Percentiles rank a stretch among this genome's conserved stretches.
Conservation (phyloP, 2,329 filamentous ascomycete genomes). For the Ceratocystis lukuohia region DNA sequence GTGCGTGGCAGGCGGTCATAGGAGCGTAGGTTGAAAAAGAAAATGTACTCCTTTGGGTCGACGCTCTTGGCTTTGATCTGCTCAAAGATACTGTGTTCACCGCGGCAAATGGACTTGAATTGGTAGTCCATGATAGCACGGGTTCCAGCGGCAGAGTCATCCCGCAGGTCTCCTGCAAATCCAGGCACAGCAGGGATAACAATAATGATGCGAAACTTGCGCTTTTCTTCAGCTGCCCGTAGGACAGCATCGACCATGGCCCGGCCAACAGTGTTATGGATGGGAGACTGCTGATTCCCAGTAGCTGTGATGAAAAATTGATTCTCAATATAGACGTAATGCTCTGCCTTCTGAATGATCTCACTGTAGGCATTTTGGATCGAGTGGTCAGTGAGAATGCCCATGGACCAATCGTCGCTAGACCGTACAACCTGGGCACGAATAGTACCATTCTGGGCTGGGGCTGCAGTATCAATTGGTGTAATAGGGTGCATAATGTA, state of each 20-base stretch:
- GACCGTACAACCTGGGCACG: slow-evolving; percentile 79
- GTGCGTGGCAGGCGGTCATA: slow-evolving; percentile 89
- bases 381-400: slow-evolving; percentile 69
- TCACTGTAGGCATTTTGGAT: slow-evolving; percentile 82
- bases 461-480: slow-evolving; percentile 52
- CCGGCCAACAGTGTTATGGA: slow-evolving; percentile 75
- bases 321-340: slow-evolving; percentile 96
- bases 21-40: slow-evolving; percentile 83
- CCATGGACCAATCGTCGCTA: slow-evolving; percentile 86
- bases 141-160: slow-evolving; percentile 72
- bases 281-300: slow-evolving; percentile 69
- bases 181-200: slow-evolving; percentile 85
- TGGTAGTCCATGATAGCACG: slow-evolving; percentile 97
- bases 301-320: slow-evolving; percentile 98
- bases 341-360: slow-evolving; percentile 72
- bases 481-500: slow-evolving; percentile 70
- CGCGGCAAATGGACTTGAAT: slow-evolving; percentile 88
- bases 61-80: slow-evolving; percentile 60
- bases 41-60: slow-evolving; percentile 68
- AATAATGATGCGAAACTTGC: slow-evolving; percentile 84
- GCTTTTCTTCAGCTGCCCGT: slow-evolving; percentile 61
- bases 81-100: slow-evolving; percentile 79
- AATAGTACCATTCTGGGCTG: slow-evolving; percentile 55
- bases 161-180: slow-evolving; percentile 80
- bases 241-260: slow-evolving; percentile 88